phyloP scores from a whole-genome alignment of 805 yeast species.

The Ogataea nitratoaversa region DNA sequence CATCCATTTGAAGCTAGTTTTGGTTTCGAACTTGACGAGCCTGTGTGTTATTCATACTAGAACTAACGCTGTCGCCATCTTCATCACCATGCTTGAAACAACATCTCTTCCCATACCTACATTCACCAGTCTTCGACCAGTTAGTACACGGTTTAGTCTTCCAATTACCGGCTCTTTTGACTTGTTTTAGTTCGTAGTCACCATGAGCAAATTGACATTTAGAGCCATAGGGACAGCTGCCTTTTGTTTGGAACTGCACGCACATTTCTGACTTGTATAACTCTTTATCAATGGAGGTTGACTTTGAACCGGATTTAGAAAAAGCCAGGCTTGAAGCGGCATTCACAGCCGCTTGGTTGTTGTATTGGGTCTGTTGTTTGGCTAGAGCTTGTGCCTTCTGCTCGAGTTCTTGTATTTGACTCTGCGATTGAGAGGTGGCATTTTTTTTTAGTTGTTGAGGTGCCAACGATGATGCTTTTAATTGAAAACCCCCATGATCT shows the following conservation, averaged over 20 bases:
- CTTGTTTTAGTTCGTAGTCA: conserved; percentile 62
- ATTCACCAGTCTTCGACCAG: conserved; percentile 76
- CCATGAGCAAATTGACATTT: conserved; percentile 98
- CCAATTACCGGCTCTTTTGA: conserved; percentile 78
- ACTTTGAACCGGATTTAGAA: conserved; percentile 1
- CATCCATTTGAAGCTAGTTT: neutral
- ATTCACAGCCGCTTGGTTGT: conserved; percentile 4
- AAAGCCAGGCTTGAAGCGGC: neutral
- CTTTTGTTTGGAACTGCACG: conserved; percentile 66
- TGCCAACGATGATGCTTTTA: neutral
- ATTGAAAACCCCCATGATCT: neutral
- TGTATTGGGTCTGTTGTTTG: conserved; percentile 6
- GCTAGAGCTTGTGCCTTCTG: conserved; percentile 2
- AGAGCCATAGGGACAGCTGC: conserved; percentile 78
- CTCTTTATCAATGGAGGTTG: conserved; percentile 38
- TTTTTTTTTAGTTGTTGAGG: neutral
- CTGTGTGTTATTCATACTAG: neutral
- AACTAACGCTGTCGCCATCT: conserved; percentile 7
- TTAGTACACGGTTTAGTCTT: conserved; percentile 88
- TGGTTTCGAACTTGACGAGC: neutral
- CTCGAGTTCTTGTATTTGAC: too few species aligned
- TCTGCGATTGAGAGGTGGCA: conserved; percentile 4
- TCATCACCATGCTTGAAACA: conserved; percentile 77
- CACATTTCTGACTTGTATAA: conserved; percentile 90
- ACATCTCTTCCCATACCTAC: conserved; percentile 88